Evolutionary conservation across 768 basidiomycete species (phyloP).

Genomic region (Phylloporus rhodoxanthus): DNA sequence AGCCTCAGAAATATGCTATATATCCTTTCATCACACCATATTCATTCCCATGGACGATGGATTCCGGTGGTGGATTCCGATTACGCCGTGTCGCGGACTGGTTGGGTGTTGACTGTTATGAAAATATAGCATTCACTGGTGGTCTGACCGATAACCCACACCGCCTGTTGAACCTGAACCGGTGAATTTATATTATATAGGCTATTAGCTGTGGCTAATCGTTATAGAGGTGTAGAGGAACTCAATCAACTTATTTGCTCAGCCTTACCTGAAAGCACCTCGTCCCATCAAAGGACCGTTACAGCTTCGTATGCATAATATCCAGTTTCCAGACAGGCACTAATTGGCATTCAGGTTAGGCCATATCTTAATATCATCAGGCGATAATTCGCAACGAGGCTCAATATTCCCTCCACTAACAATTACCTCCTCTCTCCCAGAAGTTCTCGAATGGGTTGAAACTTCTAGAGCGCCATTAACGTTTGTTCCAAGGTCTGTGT

Average conservation of each 20-base stretch:
- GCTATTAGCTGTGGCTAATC: conserved; percentile 7
- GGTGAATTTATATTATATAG: conserved; percentile 27
- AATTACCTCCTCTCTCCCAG: conserved; percentile 36
- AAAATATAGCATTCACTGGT: conserved; percentile 33
- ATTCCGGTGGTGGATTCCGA: conserved; percentile 45
- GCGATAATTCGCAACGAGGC: conserved; percentile 28
- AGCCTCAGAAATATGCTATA: conserved; percentile 46
- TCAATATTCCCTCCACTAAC: conserved; percentile 45
- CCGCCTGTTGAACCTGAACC: conserved; percentile 29
- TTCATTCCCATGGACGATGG: conserved; percentile 44
- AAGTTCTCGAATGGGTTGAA: conserved; percentile 44
- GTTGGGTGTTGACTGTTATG: conserved; percentile 36
- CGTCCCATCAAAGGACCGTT: conserved; percentile 19
- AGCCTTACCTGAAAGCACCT: neutral
- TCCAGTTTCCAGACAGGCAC: neutral
- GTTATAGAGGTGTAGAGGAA: conserved; percentile 13
- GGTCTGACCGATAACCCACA: conserved; percentile 35
- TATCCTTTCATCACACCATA: conserved; percentile 60
- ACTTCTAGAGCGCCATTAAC: conserved; percentile 27
- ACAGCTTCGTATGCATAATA: conserved; percentile 36
- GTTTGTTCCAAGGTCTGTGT: conserved; percentile 51
- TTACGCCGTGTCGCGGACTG: conserved; percentile 59
- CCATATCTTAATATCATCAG: conserved; percentile 48
- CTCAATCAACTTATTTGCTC: conserved; percentile 12
- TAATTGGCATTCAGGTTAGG: conserved; percentile 42